These are phyloP conservation scores for Eutrema yunnanense DNA, from an alignment of 345 rosid genomes.

Conservation along the genomic window DNA sequence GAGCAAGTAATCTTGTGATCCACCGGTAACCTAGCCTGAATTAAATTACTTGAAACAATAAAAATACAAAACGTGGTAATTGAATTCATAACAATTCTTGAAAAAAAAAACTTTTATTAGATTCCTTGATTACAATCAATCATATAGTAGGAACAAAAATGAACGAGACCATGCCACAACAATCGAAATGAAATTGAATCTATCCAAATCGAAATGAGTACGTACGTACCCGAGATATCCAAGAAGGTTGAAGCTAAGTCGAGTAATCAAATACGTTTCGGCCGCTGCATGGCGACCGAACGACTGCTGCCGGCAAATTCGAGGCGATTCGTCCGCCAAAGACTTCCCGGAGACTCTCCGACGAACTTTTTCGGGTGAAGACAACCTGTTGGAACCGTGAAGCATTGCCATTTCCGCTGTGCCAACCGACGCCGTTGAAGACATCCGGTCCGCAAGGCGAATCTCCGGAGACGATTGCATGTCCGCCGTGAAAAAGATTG, in stretches of 20 bases:
- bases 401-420: background rate
- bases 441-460: background rate
- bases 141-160: no score
- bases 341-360: constrained; percentile 31
- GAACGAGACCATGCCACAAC: background rate
- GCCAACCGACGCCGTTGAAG: background rate
- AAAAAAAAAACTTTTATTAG: no score
- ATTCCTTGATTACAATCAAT: no score
- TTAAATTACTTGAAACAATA: constrained; percentile 21
- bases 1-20: constrained; percentile 69
- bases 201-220: constrained; percentile 19
- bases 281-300: constrained; percentile 61
- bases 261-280: constrained; percentile 68
- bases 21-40: constrained; percentile 97
- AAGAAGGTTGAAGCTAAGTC: constrained; percentile 66
- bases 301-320: constrained; percentile 41
- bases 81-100: background rate
- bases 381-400: constrained; percentile 1
- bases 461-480: constrained; percentile 13
- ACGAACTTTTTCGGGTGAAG: constrained; percentile 20
- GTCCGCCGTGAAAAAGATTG: background rate
- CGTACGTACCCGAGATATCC: constrained; percentile 74
- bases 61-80: background rate
- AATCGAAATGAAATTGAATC: no score
- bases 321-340: constrained; percentile 6